Base-by-base conservation (phyloP, 176 grass and related monocot genomes). In the Oryza brachyantha region DNA sequence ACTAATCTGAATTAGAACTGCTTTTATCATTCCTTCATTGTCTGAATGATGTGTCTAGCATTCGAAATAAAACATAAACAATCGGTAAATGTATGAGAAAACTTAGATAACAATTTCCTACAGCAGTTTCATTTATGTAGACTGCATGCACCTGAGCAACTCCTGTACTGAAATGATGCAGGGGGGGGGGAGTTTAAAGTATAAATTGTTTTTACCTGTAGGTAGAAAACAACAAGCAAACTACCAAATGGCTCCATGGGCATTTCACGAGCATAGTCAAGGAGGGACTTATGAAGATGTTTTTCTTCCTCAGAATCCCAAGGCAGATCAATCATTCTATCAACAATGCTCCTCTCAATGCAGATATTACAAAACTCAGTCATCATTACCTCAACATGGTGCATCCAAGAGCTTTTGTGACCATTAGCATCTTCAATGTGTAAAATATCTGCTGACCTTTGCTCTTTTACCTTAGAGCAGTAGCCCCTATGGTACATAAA, bases 151-250 rank as follows among this genome's bases (percentile, higher is more conserved):
- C 25, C 13, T n/a, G 21, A 50, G 31, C 31, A 11, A 3, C 64
- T 55, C 42, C 31, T 52, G 52, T 37, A 78, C 37, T 27, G 4
- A 42, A 74, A 85, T 29, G 8, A 55, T 10, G 35, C 4, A 4
- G 31, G 31, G 31, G 43, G 43, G 4, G 73, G 22, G 60, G 36
- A 60, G 61, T 50, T 29, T 21, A 4, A 67, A 41, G 39, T 72
- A 86, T 42, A 64, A 8, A 72, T 37, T 86, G 41, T 82, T 59
- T 69, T 86, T 86, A 94, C 95, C 95, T 92, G 92, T 62, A 98
- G 91, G 61, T 98, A 98, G 78, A 93, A 98, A 67, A 98, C 92
- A 34, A 94, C 90, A 80, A 97, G 84, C 63, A 98, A 85, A 73
- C 89, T 98, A 75, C 95, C 92, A 72, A 72, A 86, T 77, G 79